Conservation (phyloP, 768 basidiomycete species). For the Pisolithus orientalis region DNA sequence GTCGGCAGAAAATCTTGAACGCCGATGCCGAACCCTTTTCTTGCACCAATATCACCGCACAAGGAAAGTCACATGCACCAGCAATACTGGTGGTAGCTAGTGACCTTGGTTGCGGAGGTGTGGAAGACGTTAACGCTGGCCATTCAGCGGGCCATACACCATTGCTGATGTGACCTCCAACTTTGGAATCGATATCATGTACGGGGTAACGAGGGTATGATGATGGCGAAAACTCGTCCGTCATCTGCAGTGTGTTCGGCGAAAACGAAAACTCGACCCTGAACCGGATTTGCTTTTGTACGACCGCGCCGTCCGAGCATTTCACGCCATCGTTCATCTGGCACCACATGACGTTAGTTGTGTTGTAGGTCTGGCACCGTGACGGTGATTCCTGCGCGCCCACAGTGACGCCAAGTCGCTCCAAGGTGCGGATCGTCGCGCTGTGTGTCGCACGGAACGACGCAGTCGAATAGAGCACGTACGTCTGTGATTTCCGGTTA, state of each 20-base stretch:
- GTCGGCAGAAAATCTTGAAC: slow-evolving; percentile 72
- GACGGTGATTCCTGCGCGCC: slow-evolving; percentile 45
- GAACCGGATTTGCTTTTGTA: slow-evolving; percentile 76
- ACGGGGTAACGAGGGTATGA: not conserved
- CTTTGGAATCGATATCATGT: slow-evolving; percentile 13
- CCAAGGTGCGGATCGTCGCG: slow-evolving; percentile 58
- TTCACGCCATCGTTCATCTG: slow-evolving; percentile 45
- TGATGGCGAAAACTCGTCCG: slow-evolving; percentile 12
- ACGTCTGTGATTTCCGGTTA: slow-evolving; percentile 73
- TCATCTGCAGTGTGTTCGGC: slow-evolving; percentile 17
- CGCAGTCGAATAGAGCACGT: slow-evolving; percentile 50
- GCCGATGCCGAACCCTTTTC: slow-evolving; percentile 90
- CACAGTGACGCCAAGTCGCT: slow-evolving; percentile 56
- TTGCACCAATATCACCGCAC: slow-evolving; percentile 71
- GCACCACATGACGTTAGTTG: slow-evolving; percentile 43
- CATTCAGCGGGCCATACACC: slow-evolving; percentile 20
- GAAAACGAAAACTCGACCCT: slow-evolving; percentile 76
- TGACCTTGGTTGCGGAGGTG: slow-evolving; percentile 21
- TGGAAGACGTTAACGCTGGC: slow-evolving; percentile 18
- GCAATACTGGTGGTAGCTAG: slow-evolving; percentile 9
- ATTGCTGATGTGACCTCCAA: slow-evolving; percentile 20
- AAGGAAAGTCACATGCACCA: slow-evolving; percentile 34
- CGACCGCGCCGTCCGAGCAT: slow-evolving; percentile 29
- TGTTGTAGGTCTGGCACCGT: slow-evolving; percentile 27
- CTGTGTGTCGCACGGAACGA: slow-evolving; percentile 55